A percentile compares a stretch with the other conserved stretches of the same genome.
These are phyloP conservation scores for Ceratobasidium sp. DNA, from an alignment of 1,284 basidiomycete genomes.

Conservation along the genomic window DNA sequence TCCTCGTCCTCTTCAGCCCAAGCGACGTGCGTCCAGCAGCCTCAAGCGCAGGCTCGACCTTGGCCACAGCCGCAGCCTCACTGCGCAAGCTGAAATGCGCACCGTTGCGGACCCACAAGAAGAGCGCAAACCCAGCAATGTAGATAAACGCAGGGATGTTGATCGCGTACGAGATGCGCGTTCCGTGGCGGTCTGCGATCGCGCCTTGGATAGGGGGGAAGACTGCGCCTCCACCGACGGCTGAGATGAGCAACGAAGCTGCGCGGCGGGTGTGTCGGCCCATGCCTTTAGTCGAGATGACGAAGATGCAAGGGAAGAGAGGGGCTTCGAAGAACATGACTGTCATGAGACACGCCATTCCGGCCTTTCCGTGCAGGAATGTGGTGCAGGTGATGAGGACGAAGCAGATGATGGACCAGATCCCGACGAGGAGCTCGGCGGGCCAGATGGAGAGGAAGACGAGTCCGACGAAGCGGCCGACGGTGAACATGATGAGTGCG, in stretches of 20 bases:
- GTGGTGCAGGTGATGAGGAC: constrained; percentile 56
- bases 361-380: constrained; percentile 54
- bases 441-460: constrained; percentile 56
- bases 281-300: constrained; percentile 56
- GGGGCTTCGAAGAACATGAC: constrained; percentile 60
- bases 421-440: constrained; percentile 55
- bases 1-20: constrained; percentile 9
- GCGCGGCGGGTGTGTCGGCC: constrained; percentile 58
- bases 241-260: constrained; percentile 55
- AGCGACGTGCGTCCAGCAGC: constrained; percentile 15
- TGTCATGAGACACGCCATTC: constrained; percentile 57
- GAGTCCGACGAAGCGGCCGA: constrained; percentile 53
- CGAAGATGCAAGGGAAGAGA: constrained; percentile 54
- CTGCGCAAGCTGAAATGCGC: constrained; percentile 26
- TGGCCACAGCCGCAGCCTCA: constrained; percentile 23
- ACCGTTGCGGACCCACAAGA: constrained; percentile 48
- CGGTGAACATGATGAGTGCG: constrained; percentile 47
- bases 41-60: constrained; percentile 36
- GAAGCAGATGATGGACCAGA: constrained; percentile 53
- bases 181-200: constrained; percentile 47
- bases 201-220: constrained; percentile 57
- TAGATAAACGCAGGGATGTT: constrained; percentile 55
- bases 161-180: constrained; percentile 54
- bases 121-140: constrained; percentile 53
- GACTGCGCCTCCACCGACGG: constrained; percentile 58